These are phyloP conservation scores for Fusarium mangiferae DNA, from an alignment of 2,329 filamentous ascomycete species.

Conservation along the genomic window DNA sequence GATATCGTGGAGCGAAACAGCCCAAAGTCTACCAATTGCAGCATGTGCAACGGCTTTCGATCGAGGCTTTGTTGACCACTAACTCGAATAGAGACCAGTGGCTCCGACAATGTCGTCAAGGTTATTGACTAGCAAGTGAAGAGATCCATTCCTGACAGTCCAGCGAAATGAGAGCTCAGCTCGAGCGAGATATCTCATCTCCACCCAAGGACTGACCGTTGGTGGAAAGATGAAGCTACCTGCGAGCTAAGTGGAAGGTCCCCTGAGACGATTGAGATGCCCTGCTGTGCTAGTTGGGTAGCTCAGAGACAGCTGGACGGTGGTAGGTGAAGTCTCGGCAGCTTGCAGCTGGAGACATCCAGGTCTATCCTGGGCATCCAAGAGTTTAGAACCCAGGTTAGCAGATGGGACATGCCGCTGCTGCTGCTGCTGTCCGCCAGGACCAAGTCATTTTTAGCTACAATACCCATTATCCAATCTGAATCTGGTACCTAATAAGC, in stretches of 20 bases:
- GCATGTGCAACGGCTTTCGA: not conserved
- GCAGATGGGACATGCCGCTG: slow-evolving; percentile 26
- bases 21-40: slow-evolving; percentile 9
- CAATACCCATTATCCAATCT: slow-evolving; percentile 11
- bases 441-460: slow-evolving; percentile 38
- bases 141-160: slow-evolving; percentile 19
- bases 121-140: slow-evolving; percentile 20
- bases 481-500: slow-evolving; percentile 27
- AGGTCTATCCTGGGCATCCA: slow-evolving; percentile 37
- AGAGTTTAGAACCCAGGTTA: slow-evolving; percentile 5
- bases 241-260: slow-evolving; percentile 27
- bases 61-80: slow-evolving; percentile 10
- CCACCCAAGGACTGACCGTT: slow-evolving; percentile 31
- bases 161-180: slow-evolving; percentile 29
- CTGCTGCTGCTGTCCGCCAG: slow-evolving; percentile 26
- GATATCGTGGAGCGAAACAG: slow-evolving; percentile 24
- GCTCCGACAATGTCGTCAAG: slow-evolving; percentile 12
- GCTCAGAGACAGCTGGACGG: slow-evolving; percentile 14
- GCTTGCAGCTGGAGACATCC: slow-evolving; percentile 26
- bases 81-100: slow-evolving; percentile 10
- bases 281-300: slow-evolving; percentile 27
- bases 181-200: slow-evolving; percentile 35
- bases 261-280: slow-evolving; percentile 33
- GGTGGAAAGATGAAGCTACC: slow-evolving; percentile 35
- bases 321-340: slow-evolving; percentile 33